Conservation (phyloP, 495 filamentous ascomycete genomes). For the Aspergillus homomorphus region DNA sequence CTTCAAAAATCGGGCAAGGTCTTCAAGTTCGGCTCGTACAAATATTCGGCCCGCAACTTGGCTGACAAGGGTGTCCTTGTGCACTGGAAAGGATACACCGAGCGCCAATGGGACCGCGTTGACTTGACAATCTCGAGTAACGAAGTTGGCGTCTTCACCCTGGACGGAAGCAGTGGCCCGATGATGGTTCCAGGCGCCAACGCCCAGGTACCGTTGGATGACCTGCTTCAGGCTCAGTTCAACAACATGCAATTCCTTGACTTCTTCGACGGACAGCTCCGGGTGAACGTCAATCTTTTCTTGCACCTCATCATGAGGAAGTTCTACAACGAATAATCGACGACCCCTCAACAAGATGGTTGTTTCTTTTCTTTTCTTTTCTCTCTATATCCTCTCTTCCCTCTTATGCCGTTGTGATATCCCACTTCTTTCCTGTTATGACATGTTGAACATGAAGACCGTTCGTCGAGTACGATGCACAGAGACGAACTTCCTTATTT, state of each 20-base stretch:
- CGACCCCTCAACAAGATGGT: slow-evolving; percentile 2
- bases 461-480: slow-evolving; percentile 1
- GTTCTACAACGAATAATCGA: slow-evolving; percentile 72
- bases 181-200: slow-evolving; percentile 96
- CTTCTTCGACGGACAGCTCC: slow-evolving; percentile 82
- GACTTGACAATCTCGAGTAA: slow-evolving; percentile 93
- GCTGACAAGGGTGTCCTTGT: slow-evolving; percentile 93
- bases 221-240: slow-evolving; percentile 93
- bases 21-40: slow-evolving; percentile 96
- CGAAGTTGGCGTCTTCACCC: slow-evolving; percentile 87
- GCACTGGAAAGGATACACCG: slow-evolving; percentile 76
- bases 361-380: slow-evolving; percentile 24
- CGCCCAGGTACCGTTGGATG: slow-evolving; percentile 85
- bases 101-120: slow-evolving; percentile 85
- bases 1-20: slow-evolving; percentile 85
- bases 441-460: slow-evolving; percentile 15
- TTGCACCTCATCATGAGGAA: slow-evolving; percentile 96
- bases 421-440: slow-evolving; percentile 15
- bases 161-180: slow-evolving; percentile 87
- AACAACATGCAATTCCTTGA: slow-evolving; percentile 93
- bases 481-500: background rate
- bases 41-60: slow-evolving; percentile 86
- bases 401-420: slow-evolving; percentile 16
- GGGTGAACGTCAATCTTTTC: slow-evolving; percentile 92
- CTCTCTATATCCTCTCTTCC: slow-evolving; percentile 17